Base-by-base conservation (phyloP, 768 basidiomycete genomes). In the Chalciporus pseudorubinellus region DNA sequence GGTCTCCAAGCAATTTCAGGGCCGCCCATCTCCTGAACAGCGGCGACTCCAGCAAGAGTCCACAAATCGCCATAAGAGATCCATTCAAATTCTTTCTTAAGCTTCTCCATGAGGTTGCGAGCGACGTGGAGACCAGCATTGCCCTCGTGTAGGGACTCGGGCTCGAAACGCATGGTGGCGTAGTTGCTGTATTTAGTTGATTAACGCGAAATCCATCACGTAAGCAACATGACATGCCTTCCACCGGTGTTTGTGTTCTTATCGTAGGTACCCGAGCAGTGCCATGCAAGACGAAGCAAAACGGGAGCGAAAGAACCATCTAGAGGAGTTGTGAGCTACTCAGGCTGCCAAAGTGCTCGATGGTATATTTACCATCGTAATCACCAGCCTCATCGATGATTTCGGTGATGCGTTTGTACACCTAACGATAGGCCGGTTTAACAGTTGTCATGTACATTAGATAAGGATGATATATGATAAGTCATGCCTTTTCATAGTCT, bases 121-220 rank as follows among this genome's bases (percentile, higher is more conserved):
- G 92, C 95, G 48, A 92, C 66, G 53, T 87, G 71, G 48, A 95
- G 77, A 22, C 93, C 93, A 22, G 82, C 82, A 70, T 95, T 95
- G 44, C 92, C 93, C 31, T 75, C 82, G 65, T 98, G 93, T 24
- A 78, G 66, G 11, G 93, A 66, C 68, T 98, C 95, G 36, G 95
- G 90, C 48, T 84, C 81, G 72, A 98, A 99, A 50, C 95, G 89
- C 95, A 99, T 99, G 20, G 95, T 98, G 3, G 97, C 95, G 59
- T 92, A 94, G 80, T 99, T 98, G 77, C 91, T 31, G 26, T 26
- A 31, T 11, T 31, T 31, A 1, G 10, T 8, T 13, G 10, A 9
- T 31, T 11, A 31, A 11, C 12, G 4, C 1, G 4, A 31, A 31
- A 31, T 31, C 10, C 12, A 4, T 31, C 29, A 2, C 29, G 29